Evolutionary conservation across 306 rosid species (phyloP).

Genomic region (Sicyos baderoa): DNA sequence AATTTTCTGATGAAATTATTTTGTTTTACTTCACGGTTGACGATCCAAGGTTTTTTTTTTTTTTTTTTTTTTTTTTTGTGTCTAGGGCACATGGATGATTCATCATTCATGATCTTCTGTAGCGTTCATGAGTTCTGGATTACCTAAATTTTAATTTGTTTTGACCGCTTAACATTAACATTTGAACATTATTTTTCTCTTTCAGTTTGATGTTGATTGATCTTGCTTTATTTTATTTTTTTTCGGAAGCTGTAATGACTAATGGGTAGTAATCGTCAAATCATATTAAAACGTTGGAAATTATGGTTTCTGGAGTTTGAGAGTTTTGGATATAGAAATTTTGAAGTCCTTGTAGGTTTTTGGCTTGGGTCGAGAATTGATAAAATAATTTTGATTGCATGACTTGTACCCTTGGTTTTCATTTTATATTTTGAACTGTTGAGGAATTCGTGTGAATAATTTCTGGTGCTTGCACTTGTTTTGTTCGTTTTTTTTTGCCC

Average conservation of each 20-base stretch:
- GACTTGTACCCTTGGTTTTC: background rate
- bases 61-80: background rate
- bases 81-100: constrained; percentile 12
- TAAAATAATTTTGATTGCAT: background rate
- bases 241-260: background rate
- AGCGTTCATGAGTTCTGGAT: too few relatives aligned
- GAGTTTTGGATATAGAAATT: background rate
- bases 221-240: background rate
- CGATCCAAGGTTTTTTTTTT: background rate
- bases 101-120: background rate
- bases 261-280: background rate
- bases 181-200: background rate
- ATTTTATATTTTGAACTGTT: background rate
- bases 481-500: background rate
- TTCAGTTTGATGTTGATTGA: background rate
- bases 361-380: background rate
- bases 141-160: background rate
- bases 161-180: background rate
- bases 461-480: background rate
- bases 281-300: background rate
- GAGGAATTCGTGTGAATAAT: background rate
- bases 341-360: background rate
- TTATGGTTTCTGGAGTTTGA: background rate
- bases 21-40: background rate
- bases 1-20: background rate